phyloP scores from a whole-genome alignment of 1,284 basidiomycete genomes.

The Cerioporus squamosus region DNA sequence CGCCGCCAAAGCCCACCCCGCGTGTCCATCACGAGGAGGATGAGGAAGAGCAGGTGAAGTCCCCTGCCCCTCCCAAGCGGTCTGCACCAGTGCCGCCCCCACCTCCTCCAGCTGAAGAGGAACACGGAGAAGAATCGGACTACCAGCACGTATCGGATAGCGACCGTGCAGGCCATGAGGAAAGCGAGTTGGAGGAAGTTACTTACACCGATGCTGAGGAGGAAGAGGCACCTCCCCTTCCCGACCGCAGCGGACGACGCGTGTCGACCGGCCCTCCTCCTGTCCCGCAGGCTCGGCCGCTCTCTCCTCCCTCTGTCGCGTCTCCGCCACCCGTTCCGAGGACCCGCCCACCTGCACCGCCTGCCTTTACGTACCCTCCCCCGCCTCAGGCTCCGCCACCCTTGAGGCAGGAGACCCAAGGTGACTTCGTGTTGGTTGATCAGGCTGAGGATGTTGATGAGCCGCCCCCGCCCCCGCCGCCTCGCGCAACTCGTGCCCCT shows the following conservation, averaged over 20 bases:
- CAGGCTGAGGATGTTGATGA: constrained; percentile 30
- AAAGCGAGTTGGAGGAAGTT: constrained; percentile 71
- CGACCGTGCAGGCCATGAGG: constrained; percentile 65
- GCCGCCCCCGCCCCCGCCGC: constrained; percentile 50
- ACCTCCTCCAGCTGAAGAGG: constrained; percentile 39
- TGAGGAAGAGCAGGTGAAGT: constrained; percentile 17
- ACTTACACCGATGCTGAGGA: constrained; percentile 55
- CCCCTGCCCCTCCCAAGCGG: constrained; percentile 27
- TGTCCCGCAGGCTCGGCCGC: constrained; percentile 24
- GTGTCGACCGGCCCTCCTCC: constrained; percentile 25
- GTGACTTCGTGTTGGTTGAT: constrained; percentile 28
- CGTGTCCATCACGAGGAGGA: constrained; percentile 18
- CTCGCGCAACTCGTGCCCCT: constrained; percentile 43
- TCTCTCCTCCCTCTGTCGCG: constrained; percentile 13
- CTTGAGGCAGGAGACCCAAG: constrained; percentile 45
- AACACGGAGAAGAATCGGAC: constrained; percentile 48
- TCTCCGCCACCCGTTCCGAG: constrained; percentile 18
- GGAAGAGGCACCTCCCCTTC: constrained; percentile 43
- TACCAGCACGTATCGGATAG: constrained; percentile 55
- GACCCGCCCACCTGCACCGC: constrained; percentile 15
- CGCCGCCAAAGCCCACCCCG: constrained; percentile 20
- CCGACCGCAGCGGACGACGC: constrained; percentile 39
- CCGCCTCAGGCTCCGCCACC: constrained; percentile 36
- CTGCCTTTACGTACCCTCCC: constrained; percentile 27
- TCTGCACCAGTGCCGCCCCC: constrained; percentile 30